Percentiles rank a stretch among this genome's conserved stretches.
Evolutionary conservation across 176 grass and related monocot species (phyloP).

Genomic region (Puya raimondii): DNA sequence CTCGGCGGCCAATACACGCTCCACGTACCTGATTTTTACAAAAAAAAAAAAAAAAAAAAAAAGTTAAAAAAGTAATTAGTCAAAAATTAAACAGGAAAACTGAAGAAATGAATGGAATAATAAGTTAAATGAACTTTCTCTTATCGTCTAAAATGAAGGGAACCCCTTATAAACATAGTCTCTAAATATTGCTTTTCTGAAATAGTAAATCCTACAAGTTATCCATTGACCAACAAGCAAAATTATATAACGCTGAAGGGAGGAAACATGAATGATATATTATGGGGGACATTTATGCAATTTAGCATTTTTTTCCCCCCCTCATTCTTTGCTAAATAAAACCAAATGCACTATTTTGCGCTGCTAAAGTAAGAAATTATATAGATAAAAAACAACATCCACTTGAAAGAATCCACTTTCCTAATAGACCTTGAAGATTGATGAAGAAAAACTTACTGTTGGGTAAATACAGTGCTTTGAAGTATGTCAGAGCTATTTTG

Average conservation of each 20-base stretch:
- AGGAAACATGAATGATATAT: too few relatives aligned
- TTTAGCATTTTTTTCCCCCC: too few relatives aligned
- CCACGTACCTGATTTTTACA: slow-evolving; percentile 48
- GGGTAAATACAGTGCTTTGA: slow-evolving; percentile 93
- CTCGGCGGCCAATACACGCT: slow-evolving; percentile 52
- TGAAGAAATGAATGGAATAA: neutral
- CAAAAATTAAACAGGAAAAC: neutral
- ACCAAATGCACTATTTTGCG: too few relatives aligned
- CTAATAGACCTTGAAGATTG: neutral
- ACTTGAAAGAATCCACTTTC: neutral
- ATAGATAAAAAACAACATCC: neutral
- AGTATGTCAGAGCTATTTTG: slow-evolving; percentile 94
- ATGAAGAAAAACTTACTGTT: slow-evolving; percentile 54
- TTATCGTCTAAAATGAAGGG: too few relatives aligned
- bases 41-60: neutral
- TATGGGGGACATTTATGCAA: too few relatives aligned
- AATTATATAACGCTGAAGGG: too few relatives aligned
- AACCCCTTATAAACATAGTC: too few relatives aligned
- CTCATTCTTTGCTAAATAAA: too few relatives aligned
- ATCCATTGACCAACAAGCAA: too few relatives aligned
- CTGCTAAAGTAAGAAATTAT: neutral
- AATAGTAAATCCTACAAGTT: too few relatives aligned
- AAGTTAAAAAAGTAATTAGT: slow-evolving; percentile 11
- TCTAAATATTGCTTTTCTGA: too few relatives aligned
- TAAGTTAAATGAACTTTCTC: neutral